Base-by-base conservation (phyloP, 2,329 filamentous ascomycete genomes). In the Sclerotinia subarctica region DNA sequence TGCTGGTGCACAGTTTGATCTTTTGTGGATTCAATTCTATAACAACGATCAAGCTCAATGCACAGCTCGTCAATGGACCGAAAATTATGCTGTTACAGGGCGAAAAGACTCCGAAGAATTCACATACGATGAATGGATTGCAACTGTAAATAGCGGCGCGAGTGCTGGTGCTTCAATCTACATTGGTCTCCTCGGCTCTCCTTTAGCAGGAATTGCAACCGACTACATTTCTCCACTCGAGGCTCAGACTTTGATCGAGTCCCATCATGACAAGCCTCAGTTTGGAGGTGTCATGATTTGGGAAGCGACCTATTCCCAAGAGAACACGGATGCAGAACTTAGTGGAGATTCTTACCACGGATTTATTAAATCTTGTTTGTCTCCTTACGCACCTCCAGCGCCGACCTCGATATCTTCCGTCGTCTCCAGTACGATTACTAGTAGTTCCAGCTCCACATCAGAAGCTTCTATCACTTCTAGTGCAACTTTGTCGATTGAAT, bases 231-330 rank as follows among this genome's bases (percentile, higher is more conserved):
- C 65, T 32, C 69, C 74, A 15, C 32, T 65, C n/a, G 72, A 76
- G 58, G 73, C 70, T 3, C 66, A 74, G 44, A 67, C 57, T 1
- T 65, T 78, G 26, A 73, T 77, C 47, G 35, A 60, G 19, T 69
- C 66, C 15, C 75, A 72, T 63, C 69, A 72, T 26, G 44, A 47
- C 3, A 60, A 72, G 17, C 17, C 67, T n/a, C 67, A 73, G 17
- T 77, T 78, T 42, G 77, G 75, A 63, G 77, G 77, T 70, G 70
- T 78, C n/a, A 78, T 77, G 76, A 35, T 78, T 46, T 77, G 74
- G 73, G 76, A 78, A 24, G 75, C 74, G 17, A 74, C 72, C 10
- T 63, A 54, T 53, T 72, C 75, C 0, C 59, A 71, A 21, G 66
- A 71, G 52, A 74, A 74, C 32, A 68, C 59, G 32, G 67, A 71